Evolutionary conservation across 495 filamentous ascomycete species (phyloP), one percentile per base, ranked within the genome.

Genomic region (Talaromyces trachyspermus): DNA sequence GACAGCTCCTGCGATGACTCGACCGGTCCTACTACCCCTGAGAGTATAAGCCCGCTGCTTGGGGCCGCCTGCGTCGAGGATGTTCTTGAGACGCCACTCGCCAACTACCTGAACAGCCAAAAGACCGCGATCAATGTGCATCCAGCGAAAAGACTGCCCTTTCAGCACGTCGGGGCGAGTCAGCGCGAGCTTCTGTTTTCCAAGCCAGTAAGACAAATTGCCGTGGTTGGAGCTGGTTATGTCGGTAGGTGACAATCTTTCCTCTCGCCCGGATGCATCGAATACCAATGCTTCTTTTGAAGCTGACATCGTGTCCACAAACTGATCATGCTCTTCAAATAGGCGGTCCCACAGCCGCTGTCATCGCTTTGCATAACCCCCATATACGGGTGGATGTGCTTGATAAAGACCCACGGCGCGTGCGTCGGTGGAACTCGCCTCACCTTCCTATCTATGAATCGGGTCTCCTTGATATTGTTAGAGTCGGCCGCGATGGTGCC

Each of bases 361-460:
- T 90, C 25, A 81, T 88, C 30, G 86, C 86, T 12, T 74, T 76
- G 51, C 76, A 86, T 41, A 86, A 86, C 52, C 83, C 83, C 0
- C 62, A 79, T 23, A 68, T 89, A 36, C 60, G 60, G 9, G 81
- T 90, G 15, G 84, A 79, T 8, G 85, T 90, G 10, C 80, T 89
- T 15, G 86, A 90, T 56, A 63, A 79, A 40, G 80, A 86, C 57
- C 69, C 69, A 15, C 50, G 55, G 6, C 74, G 85, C n/a, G 83
- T 91, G 51, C 66, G 65, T 25, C 70, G 75, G 22, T 91, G 86
- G 87, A 85, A 87, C 48, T 85, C 84, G 1, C 60, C 70, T 27
- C 77, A 82, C 49, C 72, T 89, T 23, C 87, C 87, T 10, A 88
- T 92, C 43, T 83, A 86, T 60, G 87, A 92, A 57, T 79, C 83